Evolutionary conservation across 2,329 filamentous ascomycete species (phyloP).

Genomic region (Fusarium sp.): DNA sequence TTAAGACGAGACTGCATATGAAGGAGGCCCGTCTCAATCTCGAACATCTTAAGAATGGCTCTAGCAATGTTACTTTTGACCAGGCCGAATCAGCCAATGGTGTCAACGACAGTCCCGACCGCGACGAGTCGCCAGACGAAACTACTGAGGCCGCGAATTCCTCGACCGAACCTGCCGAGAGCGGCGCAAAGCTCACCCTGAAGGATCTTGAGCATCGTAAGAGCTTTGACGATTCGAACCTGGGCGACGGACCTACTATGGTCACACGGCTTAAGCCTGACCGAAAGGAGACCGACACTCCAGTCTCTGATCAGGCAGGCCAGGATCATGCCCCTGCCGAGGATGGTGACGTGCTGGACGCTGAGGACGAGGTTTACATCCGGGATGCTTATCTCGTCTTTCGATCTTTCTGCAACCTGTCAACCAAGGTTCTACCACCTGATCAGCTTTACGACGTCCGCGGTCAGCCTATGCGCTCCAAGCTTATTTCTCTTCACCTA

Average conservation of each 20-base stretch:
- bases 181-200: constrained; percentile 68
- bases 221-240: constrained; percentile 74
- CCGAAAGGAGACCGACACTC: constrained; percentile 54
- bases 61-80: constrained; percentile 64
- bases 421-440: constrained; percentile 87
- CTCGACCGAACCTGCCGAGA: constrained; percentile 48
- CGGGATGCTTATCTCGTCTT: constrained; percentile 98
- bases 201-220: constrained; percentile 75
- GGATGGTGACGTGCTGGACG: constrained; percentile 68
- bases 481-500: constrained; percentile 92
- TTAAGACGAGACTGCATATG: constrained; percentile 85
- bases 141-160: constrained; percentile 39
- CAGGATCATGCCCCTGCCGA: constrained; percentile 67
- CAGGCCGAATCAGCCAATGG: constrained; percentile 56
- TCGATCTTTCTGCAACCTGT: constrained; percentile 96
- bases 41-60: constrained; percentile 62
- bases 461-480: constrained; percentile 96
- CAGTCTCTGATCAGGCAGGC: constrained; percentile 65
- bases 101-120: constrained; percentile 53
- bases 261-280: constrained; percentile 69
- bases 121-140: constrained; percentile 51
- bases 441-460: constrained; percentile 94
- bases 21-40: constrained; percentile 81
- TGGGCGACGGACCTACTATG: constrained; percentile 75
- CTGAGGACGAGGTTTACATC: constrained; percentile 95